Base-by-base conservation (phyloP, 805 yeast genomes). In the Saccharomycopsis olivae region DNA sequence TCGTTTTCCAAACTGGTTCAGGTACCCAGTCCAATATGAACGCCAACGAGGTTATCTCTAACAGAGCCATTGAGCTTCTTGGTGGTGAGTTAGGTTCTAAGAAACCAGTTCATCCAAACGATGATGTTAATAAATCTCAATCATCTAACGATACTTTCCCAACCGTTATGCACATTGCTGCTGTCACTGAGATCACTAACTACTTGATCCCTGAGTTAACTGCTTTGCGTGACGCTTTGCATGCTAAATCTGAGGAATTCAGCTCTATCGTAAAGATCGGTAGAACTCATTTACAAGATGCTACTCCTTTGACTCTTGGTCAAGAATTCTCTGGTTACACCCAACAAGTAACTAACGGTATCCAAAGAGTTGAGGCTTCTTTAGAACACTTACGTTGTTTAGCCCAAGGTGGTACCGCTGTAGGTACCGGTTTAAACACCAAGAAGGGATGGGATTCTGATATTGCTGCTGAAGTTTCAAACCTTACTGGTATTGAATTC, bases 351-450 rank as follows among this genome's bases (percentile, higher is more conserved):
- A 74, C 82, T 54, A 84, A 87, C 59, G 97, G 96, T 60, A 80
- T 92, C 51, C 80, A 66, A 51, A 76, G 98, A 61, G 81, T 92
- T 46, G 85, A 86, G 67, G 65, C 66, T 48, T 62, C 80, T 38
- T 72, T 92, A 50, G 84, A 84, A 51, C 76, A 77, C 63, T 71
- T 92, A 59, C 71, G 78, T 55, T 75, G 60, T 60, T 74, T 92
- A 53, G 98, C 98, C 35, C 98, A 92, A 71, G 98, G 98, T 69
- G 98, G 98, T 68, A 92, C 98, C 48, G 98, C 98, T 47, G 98
- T 92, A 41, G 98, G 98, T 54, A 92, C 98, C 41, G 98, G 98
- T 51, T 74, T 92, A 54, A 92, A 92, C 77, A 89, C 97, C 65
- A 79, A 65, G 60, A 73, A 75, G 58, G 97, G 97, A 19, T 92